Evolutionary conservation across 2,329 filamentous ascomycete species (phyloP), one percentile per base, ranked within the genome.

Genomic region (Chrysoporthe puriensis): DNA sequence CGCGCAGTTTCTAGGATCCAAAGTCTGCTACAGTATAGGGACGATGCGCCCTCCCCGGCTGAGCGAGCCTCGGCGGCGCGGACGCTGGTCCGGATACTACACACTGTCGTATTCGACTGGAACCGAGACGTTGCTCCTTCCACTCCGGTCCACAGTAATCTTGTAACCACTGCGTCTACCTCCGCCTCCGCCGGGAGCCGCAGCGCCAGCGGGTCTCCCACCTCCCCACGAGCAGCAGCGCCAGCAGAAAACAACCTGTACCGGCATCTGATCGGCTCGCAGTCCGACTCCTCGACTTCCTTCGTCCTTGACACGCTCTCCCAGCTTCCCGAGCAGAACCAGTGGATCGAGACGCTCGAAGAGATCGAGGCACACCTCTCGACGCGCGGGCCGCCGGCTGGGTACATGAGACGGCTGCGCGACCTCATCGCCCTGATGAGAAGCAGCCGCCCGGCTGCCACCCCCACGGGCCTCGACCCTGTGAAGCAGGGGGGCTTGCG

Each of bases 51-150:
- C 0, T 77, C 84, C 0, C 68, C 70, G 0, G 73, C 71, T 54
- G 82, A 85, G 70, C 77, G 80, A 3, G 74, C 77, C 40, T 82
- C 80, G 2, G 85, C 84, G 4, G 84, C 82, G 2, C 79, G 78
- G 3, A 78, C 82, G 0, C 78, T 87, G 1, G 74, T 86, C 0
- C 80, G 80, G 71, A 83, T 86, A 58, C 79, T 88, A 32, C 74
- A 77, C 46, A 74, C 77, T 18, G 80, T 87, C 2, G 79, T 82
- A 13, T 68, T 71, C n/a, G 64, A 67, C 50, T 69, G 68, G 68
- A 67, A 69, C 11, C 62, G 64, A 8, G 58, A 69, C 8, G 42
- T 69, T 9, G 36, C 32, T 40, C 18, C 13, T 4, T 48, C 59
- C 11, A 34, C 16, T n/a, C 34, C n/a, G 54, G 54, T 16, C 18